Conservation (phyloP, 495 filamentous ascomycete genomes). For the Lophium mytilinum region DNA sequence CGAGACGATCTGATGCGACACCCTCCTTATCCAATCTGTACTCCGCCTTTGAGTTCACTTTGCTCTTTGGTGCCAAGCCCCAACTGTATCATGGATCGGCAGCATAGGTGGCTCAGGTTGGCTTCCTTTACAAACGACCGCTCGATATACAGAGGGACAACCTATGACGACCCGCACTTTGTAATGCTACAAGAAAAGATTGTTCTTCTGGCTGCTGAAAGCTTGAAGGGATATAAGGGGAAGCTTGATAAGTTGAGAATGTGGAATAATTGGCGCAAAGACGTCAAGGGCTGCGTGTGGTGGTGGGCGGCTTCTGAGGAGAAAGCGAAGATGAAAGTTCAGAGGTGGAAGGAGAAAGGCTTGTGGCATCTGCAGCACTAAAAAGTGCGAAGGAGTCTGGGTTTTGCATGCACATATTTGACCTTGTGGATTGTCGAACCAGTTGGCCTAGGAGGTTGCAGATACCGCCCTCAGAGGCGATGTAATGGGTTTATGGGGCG, state of each 20-base stretch:
- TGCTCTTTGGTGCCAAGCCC: background rate
- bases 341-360: slow-evolving; percentile 6
- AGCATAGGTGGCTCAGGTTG: background rate
- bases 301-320: slow-evolving; percentile 13
- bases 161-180: too few species aligned
- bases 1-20: background rate
- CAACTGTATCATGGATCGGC: slow-evolving; percentile 4
- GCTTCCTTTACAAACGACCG: too few species aligned
- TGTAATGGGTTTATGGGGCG: too few species aligned
- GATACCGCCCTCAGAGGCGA: too few species aligned
- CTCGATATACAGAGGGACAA: too few species aligned
- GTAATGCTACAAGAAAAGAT: too few species aligned
- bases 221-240: background rate
- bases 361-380: too few species aligned
- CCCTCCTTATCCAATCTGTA: background rate
- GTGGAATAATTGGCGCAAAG: background rate
- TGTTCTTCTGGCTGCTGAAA: too few species aligned
- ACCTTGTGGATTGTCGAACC: too few species aligned
- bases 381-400: too few species aligned
- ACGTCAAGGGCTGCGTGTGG: slow-evolving; percentile 6
- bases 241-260: background rate
- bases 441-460: too few species aligned
- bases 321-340: slow-evolving; percentile 13
- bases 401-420: too few species aligned
- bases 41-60: background rate